A percentile compares a stretch with the other conserved stretches of the same genome.
Evolutionary conservation across 768 basidiomycete genomes (phyloP).

Genomic region (Russula olivacea): DNA sequence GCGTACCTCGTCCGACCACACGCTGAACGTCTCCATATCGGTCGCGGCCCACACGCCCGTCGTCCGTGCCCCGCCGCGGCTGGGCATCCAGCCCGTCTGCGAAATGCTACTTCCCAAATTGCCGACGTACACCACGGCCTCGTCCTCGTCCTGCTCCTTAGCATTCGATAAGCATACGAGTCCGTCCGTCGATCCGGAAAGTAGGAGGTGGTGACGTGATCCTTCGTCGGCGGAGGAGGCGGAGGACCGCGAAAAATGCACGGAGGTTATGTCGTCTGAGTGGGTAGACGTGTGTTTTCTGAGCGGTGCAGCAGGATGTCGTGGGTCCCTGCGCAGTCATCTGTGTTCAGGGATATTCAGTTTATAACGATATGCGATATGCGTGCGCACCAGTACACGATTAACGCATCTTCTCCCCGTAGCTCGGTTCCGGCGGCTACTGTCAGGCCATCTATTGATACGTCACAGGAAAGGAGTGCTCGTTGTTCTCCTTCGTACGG

Average conservation of each 20-base stretch:
- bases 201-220: constrained; percentile 36
- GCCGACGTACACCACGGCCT: constrained; percentile 73
- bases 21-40: constrained; percentile 92
- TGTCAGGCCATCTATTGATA: constrained; percentile 60
- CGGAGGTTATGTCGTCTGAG: constrained; percentile 84
- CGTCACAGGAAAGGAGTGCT: constrained; percentile 60
- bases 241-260: constrained; percentile 42
- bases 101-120: constrained; percentile 82
- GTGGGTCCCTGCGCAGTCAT: constrained; percentile 63
- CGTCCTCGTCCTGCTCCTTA: constrained; percentile 80
- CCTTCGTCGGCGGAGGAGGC: neutral
- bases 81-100: constrained; percentile 62
- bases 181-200: constrained; percentile 86
- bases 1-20: constrained; percentile 61
- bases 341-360: neutral
- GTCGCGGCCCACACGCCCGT: constrained; percentile 71
- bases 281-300: constrained; percentile 82
- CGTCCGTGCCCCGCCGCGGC: constrained; percentile 27
- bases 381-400: constrained; percentile 69
- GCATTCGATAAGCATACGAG: constrained; percentile 66
- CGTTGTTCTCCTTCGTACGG: constrained; percentile 39
- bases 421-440: constrained; percentile 82
- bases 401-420: constrained; percentile 71
- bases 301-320: constrained; percentile 63
- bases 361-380: constrained; percentile 3